Evolutionary conservation across 164 flowering plant species (phyloP), one percentile per base, ranked within the genome.

Genomic region (Brasenia schreberi): DNA sequence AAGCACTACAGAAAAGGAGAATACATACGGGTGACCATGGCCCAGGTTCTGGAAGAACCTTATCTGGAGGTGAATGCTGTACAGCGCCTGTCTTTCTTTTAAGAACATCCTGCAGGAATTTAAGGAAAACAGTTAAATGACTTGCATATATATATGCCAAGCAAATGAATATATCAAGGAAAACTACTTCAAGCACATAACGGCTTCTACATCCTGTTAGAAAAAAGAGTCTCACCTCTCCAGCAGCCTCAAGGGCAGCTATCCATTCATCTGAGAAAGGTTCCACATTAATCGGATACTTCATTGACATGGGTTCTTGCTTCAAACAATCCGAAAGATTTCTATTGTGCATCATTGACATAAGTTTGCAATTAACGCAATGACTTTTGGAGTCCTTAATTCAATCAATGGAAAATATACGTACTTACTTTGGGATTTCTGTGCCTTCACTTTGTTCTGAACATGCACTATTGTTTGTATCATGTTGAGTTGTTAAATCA

Each of bases 221-320:
- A 5, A n/a, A 16, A 10, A 45, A 44, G 12, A 61, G 65, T 60
- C 61, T 79, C 82, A 91, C 99, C 92, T 91, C 97, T 74, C 99
- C 99, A 61, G 88, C 99, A 71, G 93, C 90, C 81, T 91, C 97
- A 52, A 89, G 69, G 65, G 95, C 95, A 65, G 96, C 88, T 69
- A 94, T 69, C 99, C 99, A 94, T 77, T 94, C 99, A 67, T 94
- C 97, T 19, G 99, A 89, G 69, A 91, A 94, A 61, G 99, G 99
- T 72, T 75, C 81, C 19, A 81, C 90, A 81, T 85, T 67, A 45
- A 70, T 64, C 43, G 83, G 86, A 69, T 77, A 78, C 65, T 78
- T 79, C 61, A 74, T 56, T 33, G 67, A n/a, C 62, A 52, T 65
- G 65, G 66, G 58, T 58, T 71, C 78, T 69, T 70, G 72, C 65